phyloP scores from a whole-genome alignment of 306 rosid genomes.

The Spatholobus suberectus region DNA sequence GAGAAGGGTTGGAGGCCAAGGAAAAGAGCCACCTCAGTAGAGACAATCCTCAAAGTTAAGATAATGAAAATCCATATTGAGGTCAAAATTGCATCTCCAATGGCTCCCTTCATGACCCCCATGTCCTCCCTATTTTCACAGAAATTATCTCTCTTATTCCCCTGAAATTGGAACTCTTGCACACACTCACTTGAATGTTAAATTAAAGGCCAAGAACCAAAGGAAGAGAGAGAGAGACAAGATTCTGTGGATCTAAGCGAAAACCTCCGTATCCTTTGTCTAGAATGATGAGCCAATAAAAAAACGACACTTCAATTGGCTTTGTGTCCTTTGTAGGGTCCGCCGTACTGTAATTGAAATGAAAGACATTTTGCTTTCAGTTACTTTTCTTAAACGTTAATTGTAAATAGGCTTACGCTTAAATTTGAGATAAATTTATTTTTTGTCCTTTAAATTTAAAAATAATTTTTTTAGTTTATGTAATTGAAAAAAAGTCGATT shows the following conservation, averaged over 20 bases:
- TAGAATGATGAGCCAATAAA: not conserved
- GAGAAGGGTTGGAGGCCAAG: constrained; percentile 49
- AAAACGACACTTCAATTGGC: not conserved
- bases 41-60: constrained; percentile 47
- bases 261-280: not conserved
- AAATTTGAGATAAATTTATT: too few species aligned
- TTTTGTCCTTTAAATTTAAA: too few species aligned
- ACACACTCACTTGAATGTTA: not conserved
- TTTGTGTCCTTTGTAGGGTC: not conserved
- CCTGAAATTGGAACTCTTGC: not conserved
- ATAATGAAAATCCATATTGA: constrained; percentile 52
- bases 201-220: not conserved
- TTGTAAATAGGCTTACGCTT: too few species aligned
- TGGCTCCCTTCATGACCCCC: constrained; percentile 47
- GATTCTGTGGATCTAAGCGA: not conserved
- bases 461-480: too few species aligned
- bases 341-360: too few species aligned
- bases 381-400: not conserved
- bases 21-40: constrained; percentile 35
- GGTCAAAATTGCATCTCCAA: constrained; percentile 60
- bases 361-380: not conserved
- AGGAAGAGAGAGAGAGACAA: not conserved
- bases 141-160: not conserved
- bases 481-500: too few species aligned
- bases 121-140: constrained; percentile 11